phyloP scores from a whole-genome alignment of 352 stramenopile species.

The Thalassiosira ordinaria region DNA sequence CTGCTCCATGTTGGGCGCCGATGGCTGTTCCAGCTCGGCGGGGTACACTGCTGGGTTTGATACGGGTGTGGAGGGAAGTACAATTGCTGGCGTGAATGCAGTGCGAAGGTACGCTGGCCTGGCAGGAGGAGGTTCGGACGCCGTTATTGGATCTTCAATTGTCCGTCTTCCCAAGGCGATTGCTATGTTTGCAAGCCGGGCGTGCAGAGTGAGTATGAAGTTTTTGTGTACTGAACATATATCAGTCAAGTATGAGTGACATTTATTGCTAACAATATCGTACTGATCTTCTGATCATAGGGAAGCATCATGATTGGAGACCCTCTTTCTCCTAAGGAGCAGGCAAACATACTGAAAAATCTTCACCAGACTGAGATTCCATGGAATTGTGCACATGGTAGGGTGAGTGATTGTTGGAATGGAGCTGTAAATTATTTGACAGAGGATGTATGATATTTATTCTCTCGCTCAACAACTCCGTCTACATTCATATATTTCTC shows the following conservation, averaged over 20 bases:
- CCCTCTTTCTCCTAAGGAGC: conserved; percentile 90
- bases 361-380: conserved; percentile 90
- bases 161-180: conserved; percentile 93
- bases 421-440: not conserved
- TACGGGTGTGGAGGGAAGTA: conserved; percentile 73
- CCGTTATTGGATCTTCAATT: conserved; percentile 52
- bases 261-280: not conserved
- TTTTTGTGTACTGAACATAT: not conserved
- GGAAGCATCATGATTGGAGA: conserved; percentile 97
- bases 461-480: not conserved
- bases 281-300: conserved; percentile 1
- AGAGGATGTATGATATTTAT: not conserved
- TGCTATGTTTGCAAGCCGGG: conserved; percentile 95
- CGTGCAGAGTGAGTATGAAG: conserved; percentile 87
- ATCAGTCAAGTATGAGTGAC: no score
- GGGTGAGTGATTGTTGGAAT: conserved; percentile 31
- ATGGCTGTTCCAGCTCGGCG: conserved; percentile 53
- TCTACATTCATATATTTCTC: not conserved
- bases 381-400: conserved; percentile 91
- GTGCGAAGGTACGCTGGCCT: conserved; percentile 74
- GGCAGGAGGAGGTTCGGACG: conserved; percentile 27
- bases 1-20: conserved; percentile 66
- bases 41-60: conserved; percentile 61
- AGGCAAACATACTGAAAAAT: conserved; percentile 91
- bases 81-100: conserved; percentile 77